A percentile compares a stretch with the other conserved stretches of the same genome.
These are phyloP conservation scores for Candida alai DNA, from an alignment of 805 yeast species.

Conservation along the genomic window DNA sequence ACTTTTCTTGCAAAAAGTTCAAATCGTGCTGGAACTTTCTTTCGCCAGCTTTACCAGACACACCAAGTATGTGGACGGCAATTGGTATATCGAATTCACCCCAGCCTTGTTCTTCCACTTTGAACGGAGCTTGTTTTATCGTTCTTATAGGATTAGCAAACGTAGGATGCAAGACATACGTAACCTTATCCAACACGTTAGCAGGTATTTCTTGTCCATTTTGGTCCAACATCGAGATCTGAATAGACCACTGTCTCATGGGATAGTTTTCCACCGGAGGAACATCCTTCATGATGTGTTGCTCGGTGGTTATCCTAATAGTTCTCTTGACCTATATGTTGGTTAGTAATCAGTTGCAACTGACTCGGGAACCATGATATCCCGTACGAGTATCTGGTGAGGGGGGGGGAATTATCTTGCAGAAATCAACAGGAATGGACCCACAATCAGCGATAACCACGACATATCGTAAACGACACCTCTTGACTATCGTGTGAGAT, in stretches of 20 bases:
- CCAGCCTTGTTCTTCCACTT: constrained; percentile 93
- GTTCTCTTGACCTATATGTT: constrained; percentile 83
- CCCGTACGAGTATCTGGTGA: too few relatives aligned
- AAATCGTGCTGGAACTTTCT: constrained; percentile 83
- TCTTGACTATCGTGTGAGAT: too few relatives aligned
- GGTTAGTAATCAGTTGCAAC: too few relatives aligned
- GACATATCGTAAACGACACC: too few relatives aligned
- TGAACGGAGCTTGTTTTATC: constrained; percentile 79
- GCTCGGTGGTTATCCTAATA: constrained; percentile 81
- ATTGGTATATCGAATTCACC: constrained; percentile 94
- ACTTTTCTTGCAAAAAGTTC: constrained; percentile 75
- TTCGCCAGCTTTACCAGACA: constrained; percentile 81
- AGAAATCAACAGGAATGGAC: too few relatives aligned
- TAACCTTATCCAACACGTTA: constrained; percentile 82
- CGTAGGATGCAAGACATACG: constrained; percentile 92
- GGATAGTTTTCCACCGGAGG: constrained; percentile 91
- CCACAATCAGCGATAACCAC: too few relatives aligned
- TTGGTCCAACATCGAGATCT: constrained; percentile 68
- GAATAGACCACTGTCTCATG: constrained; percentile 89
- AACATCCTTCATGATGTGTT: constrained; percentile 73
- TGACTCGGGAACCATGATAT: too few relatives aligned
- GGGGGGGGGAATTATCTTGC: too few relatives aligned
- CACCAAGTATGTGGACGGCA: constrained; percentile 58
- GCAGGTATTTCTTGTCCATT: constrained; percentile 85
- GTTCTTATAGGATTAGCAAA: constrained; percentile 85